Evolutionary conservation across 164 flowering plant species (phyloP), one percentile per base, ranked within the genome.

Genomic region (Echeveria elegans): DNA sequence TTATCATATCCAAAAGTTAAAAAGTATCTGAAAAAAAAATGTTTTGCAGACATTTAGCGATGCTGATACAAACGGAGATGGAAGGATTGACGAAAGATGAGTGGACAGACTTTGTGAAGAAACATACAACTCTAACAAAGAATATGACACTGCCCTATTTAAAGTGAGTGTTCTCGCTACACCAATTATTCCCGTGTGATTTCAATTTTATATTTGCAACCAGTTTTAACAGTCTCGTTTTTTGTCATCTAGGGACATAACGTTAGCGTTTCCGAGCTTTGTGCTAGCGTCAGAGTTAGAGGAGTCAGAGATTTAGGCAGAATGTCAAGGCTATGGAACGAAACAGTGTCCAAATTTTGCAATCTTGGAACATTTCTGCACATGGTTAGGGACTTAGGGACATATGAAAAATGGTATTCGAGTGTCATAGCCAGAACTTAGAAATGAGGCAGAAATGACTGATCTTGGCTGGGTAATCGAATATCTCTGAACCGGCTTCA

Each of bases 261-360:
- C 90, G 12, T 23, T 82, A 12, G 86, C 97, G 32, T 90, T 93
- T 74, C 98, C 98, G 1, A 93, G 98, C 77, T 93, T 93, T 75
- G 84, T 82, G 68, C 14, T 87, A 47, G 78, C 69, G 53, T 68
- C 90, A 1, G 94, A 88, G 77, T 82, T 81, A 24, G 95, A 86
- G 66, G 91, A 88, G 43, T 71, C 77, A 40, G 78, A 76, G 28
- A 24, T 76, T 10, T 72, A 50, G 67, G 60, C 50, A 11, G 29
- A 8, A 23, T 11, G 2, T 53, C 30, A 9, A 53, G 31, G 30
- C 12, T 53, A 53, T 15, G 10, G 26, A 34, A 3, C 37, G 7
- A 34, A 3, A 34, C 9, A 4, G 9, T 50, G 28, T 23, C 30
- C 30, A 23, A 50, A 15, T 26, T 24, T 53, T 5, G 10, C 30